Evolutionary conservation across 805 yeast species (phyloP).

Genomic region (Yarrowia sp.): DNA sequence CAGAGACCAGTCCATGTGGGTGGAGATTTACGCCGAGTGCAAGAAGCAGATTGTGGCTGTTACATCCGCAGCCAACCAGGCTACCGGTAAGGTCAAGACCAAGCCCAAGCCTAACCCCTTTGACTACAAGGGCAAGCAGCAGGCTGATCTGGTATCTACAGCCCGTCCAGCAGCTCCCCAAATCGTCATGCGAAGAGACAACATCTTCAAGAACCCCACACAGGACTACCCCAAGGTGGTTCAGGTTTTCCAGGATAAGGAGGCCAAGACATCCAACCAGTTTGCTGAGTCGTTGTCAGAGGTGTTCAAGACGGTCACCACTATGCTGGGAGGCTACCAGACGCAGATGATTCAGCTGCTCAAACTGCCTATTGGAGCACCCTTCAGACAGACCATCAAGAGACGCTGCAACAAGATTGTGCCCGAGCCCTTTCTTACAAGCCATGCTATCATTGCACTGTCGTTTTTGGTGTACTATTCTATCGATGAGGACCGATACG

Average conservation of each 20-base stretch:
- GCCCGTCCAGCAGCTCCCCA: conserved; percentile 19
- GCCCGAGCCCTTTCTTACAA: conserved; percentile 35
- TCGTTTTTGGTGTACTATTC: conserved; percentile 39
- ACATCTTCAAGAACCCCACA: conserved; percentile 17
- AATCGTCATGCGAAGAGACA: not conserved
- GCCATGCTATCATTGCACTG: conserved; percentile 38
- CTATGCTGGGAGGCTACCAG: conserved; percentile 25
- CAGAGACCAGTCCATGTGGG: conserved; percentile 39
- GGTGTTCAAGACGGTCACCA: not conserved
- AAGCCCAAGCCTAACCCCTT: conserved; percentile 18
- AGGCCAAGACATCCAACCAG: conserved; percentile 2
- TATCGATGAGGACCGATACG: conserved; percentile 41
- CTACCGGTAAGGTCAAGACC: not conserved
- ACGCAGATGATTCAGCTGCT: conserved; percentile 30
- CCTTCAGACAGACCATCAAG: conserved; percentile 39
- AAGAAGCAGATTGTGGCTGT: conserved; percentile 12
- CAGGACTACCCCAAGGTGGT: conserved; percentile 8
- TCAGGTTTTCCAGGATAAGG: conserved; percentile 19
- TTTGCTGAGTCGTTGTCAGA: not conserved
- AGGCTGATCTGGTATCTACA: not conserved
- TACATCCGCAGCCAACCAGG: conserved; percentile 21
- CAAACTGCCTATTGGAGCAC: conserved; percentile 35
- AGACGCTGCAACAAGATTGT: conserved; percentile 34
- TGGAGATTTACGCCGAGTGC: conserved; percentile 35
- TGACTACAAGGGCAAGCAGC: conserved; percentile 19